Percentiles rank a stretch among this genome's conserved stretches.
Conservation (phyloP, 192 early-diverging fungal genomes). For the Coemansia erecta region DNA sequence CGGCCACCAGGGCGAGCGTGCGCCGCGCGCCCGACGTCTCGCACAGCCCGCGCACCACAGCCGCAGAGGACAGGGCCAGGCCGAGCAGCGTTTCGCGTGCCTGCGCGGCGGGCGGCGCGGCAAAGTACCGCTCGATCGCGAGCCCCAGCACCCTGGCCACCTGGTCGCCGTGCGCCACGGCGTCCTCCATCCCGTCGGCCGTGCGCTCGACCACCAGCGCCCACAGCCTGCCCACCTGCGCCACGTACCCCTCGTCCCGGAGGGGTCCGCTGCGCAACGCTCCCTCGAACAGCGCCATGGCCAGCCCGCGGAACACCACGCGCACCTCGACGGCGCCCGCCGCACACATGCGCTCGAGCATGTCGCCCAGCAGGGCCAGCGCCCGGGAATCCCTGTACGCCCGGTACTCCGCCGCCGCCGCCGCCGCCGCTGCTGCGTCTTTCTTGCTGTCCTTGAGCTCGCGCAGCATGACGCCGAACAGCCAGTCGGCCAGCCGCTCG, state of each 20-base stretch:
- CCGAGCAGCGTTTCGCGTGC: constrained; percentile 12
- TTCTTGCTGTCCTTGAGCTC: constrained; percentile 32
- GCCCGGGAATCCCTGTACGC: constrained; percentile 17
- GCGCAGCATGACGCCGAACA: constrained; percentile 40
- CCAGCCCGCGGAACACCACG: constrained; percentile 25
- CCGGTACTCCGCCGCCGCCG: background rate
- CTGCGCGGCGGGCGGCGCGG: background rate
- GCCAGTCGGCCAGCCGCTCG: constrained; percentile 44
- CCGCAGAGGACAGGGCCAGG: constrained; percentile 8
- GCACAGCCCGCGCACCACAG: constrained; percentile 30
- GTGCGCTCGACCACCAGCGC: constrained; percentile 18
- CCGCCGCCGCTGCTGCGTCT: background rate
- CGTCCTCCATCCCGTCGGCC: constrained; percentile 26
- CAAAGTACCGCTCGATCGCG: constrained; percentile 11
- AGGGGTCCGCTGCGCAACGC: constrained; percentile 23
- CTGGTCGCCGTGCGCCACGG: constrained; percentile 27
- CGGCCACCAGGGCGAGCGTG: constrained; percentile 27
- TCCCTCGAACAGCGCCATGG: constrained; percentile 28
- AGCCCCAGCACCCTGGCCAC: constrained; percentile 21
- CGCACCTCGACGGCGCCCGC: constrained; percentile 20
- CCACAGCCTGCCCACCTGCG: constrained; percentile 26
- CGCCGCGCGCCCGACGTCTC: constrained; percentile 24
- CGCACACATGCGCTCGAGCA: constrained; percentile 23
- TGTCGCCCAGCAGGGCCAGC: constrained; percentile 14
- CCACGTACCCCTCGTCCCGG: constrained; percentile 5